Percentiles rank a stretch among this genome's conserved stretches.
Evolutionary conservation across 495 filamentous ascomycete species (phyloP).

Genomic region (Elaphomyces granulatus): DNA sequence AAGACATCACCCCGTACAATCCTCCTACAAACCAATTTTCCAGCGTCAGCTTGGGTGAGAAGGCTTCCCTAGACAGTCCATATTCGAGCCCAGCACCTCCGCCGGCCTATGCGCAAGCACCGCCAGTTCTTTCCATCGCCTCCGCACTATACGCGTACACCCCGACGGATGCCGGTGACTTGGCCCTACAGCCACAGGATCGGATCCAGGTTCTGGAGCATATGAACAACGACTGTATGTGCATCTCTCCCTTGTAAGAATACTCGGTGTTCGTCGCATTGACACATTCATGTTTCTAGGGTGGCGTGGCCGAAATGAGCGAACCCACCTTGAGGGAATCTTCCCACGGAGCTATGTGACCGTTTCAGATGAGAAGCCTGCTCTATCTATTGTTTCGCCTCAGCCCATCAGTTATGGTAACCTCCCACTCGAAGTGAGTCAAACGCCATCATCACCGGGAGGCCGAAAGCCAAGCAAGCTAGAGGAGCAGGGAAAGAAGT

Average conservation of each 20-base stretch:
- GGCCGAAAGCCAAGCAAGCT: conserved; percentile 29
- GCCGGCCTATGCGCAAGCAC: conserved; percentile 39
- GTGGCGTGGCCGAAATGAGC: conserved; percentile 74
- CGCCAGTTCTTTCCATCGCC: conserved; percentile 52
- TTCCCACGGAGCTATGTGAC: conserved; percentile 86
- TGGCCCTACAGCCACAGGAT: conserved; percentile 62
- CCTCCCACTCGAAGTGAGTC: conserved; percentile 38
- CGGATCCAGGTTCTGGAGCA: conserved; percentile 67
- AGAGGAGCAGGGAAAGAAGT: conserved; percentile 40
- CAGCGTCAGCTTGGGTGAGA: conserved; percentile 37
- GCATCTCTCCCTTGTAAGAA: conserved; percentile 1
- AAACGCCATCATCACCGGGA: conserved; percentile 20
- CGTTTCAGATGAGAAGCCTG: conserved; percentile 33
- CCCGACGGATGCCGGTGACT: conserved; percentile 63
- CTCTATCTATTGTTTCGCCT: conserved; percentile 12
- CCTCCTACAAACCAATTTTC: conserved; percentile 32
- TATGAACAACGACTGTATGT: conserved; percentile 83
- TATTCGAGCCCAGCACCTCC: conserved; percentile 33
- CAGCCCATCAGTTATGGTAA: conserved; percentile 36
- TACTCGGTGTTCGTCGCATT: background rate
- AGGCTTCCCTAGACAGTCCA: conserved; percentile 37
- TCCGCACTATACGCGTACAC: conserved; percentile 73
- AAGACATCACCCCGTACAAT: conserved; percentile 25
- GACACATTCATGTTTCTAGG: conserved; percentile 14
- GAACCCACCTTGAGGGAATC: conserved; percentile 72